Base-by-base conservation (phyloP, 208 protist species). In the Acanthamoeba triangularis region DNA sequence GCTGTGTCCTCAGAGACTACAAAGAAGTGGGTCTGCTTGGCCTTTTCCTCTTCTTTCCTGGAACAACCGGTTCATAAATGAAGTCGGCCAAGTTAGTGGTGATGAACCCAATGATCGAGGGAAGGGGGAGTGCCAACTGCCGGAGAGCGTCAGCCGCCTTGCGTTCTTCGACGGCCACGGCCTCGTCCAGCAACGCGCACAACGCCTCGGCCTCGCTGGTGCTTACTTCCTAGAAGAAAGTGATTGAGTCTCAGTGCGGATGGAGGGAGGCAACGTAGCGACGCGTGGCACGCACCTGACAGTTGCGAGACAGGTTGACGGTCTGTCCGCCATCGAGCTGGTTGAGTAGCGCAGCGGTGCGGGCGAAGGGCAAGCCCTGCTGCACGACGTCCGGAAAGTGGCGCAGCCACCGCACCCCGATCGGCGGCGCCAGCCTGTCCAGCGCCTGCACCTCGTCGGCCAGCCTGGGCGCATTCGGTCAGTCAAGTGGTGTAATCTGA, bases 241-340 rank as follows among this genome's bases (percentile, higher is more conserved):
- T 67, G 1, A n/a, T 67, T 67, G 28, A 67, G 28, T 67, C 28
- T 28, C 16, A 54, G n/a, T n/a, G n/a, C n/a, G n/a, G n/a, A n/a
- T n/a, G n/a, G n/a, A n/a, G 49, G 10, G 10, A 18, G 49, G 10
- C 7, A 54, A 8, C 49, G 49, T 6, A 54, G 49, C 49, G 0
- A 18, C 14, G 49, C 10, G 49, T 20, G 49, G 14, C 49, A 54
- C 13, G 49, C 49, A 72, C 65, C 65, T 85, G 76, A 25, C 76
- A 85, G 76, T 85, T 85, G 25, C 76, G 76, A 0, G 41, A 56
- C 30, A 20, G 18, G 30, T 85, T 85, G 41, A 85, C 76, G 30
- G n/a, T 72, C 7, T 72, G 65, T 0, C 16, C 20, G 41, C 16
- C 41, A 16, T 85, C 76, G 10, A 52, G 30, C 41, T 44, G 76